phyloP scores from a whole-genome alignment of 345 rosid genomes.

The Eucalyptus cladocalyx region DNA sequence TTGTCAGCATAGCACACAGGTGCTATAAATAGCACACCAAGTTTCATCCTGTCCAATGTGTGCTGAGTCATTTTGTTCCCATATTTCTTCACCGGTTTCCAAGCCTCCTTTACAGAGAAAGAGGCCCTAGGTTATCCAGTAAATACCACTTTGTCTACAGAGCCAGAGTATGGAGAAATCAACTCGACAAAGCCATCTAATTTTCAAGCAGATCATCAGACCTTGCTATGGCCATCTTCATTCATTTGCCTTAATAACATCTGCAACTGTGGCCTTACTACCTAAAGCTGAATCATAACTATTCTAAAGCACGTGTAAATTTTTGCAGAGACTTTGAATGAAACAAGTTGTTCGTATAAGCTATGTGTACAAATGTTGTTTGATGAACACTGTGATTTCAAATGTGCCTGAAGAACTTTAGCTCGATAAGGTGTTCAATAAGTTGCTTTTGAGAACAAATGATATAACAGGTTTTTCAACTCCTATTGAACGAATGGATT shows the following conservation, averaged over 20 bases:
- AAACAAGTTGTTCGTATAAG: fast-evolving
- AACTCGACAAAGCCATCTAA: background rate
- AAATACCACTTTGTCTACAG: background rate
- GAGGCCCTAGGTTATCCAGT: background rate
- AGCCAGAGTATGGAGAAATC: background rate
- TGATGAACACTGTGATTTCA: background rate
- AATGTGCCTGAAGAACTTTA: background rate
- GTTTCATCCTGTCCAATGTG: background rate
- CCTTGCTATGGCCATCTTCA: fast-evolving
- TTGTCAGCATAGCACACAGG: too few relatives aligned
- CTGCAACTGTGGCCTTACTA: background rate
- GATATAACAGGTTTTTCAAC: background rate
- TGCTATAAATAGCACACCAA: fast-evolving
- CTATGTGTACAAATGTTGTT: background rate
- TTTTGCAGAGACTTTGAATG: fast-evolving
- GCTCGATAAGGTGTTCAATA: background rate
- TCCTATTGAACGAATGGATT: background rate
- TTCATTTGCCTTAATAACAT: background rate
- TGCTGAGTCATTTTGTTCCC: background rate
- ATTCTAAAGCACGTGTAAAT: background rate
- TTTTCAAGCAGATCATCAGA: background rate
- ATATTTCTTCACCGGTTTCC: background rate
- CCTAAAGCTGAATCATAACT: background rate
- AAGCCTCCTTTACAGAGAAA: background rate
- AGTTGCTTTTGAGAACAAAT: background rate